Conservation (phyloP, 805 yeast species). For the Wickerhamomyces xylosicus region DNA sequence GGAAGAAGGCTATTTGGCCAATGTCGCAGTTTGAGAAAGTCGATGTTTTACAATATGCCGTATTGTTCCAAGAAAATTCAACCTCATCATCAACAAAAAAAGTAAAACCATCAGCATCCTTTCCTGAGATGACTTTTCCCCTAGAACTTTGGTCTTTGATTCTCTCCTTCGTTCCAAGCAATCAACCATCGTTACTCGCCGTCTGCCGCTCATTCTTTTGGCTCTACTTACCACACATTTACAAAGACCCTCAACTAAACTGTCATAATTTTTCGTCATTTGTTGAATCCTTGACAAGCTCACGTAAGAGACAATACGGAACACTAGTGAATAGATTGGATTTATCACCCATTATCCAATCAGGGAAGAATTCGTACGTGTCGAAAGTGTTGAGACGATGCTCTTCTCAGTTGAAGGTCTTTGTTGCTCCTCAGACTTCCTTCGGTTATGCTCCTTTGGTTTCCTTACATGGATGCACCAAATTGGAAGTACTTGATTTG, state of each 20-base stretch:
- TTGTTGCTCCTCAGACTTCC: constrained; percentile 90
- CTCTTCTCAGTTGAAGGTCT: constrained; percentile 48
- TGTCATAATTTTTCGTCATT: constrained; percentile 63
- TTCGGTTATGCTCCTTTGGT: constrained; percentile 86
- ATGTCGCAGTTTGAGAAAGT: constrained; percentile 38
- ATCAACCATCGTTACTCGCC: constrained; percentile 40
- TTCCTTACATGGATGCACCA: constrained; percentile 63
- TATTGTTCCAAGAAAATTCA: constrained; percentile 1
- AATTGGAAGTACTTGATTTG: constrained; percentile 58
- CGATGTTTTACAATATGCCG: constrained; percentile 28
- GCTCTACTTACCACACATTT: constrained; percentile 54
- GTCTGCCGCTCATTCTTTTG: constrained; percentile 54
- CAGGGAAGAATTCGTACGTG: constrained; percentile 86
- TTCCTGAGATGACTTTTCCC: constrained; percentile 20
- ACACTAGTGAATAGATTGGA: constrained; percentile 56
- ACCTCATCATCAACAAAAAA: constrained; percentile 1
- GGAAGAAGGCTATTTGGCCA: constrained; percentile 29
- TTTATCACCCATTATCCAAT: constrained; percentile 70
- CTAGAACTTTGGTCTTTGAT: constrained; percentile 6
- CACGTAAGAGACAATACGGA: constrained; percentile 40
- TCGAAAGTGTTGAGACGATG: constrained; percentile 77
- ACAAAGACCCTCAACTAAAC: constrained; percentile 48
- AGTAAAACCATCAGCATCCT: neutral
- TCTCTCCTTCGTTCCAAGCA: constrained; percentile 20
- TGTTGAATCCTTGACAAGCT: constrained; percentile 51